These are phyloP conservation scores for Papiliotrema flavescens DNA, from an alignment of 1,284 basidiomycete species.

Conservation along the genomic window DNA sequence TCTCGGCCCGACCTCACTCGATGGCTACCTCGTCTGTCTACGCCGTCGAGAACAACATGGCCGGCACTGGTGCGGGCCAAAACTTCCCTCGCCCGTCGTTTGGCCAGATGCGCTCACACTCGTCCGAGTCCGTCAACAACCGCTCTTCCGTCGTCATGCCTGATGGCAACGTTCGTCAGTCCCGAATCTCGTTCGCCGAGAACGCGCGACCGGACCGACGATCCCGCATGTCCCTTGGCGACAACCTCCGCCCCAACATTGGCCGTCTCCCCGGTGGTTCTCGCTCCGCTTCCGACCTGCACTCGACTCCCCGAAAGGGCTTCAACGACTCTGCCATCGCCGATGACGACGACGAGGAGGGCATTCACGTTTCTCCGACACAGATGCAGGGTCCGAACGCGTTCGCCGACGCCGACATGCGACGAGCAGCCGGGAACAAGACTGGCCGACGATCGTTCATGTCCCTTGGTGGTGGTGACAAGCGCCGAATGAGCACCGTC, in stretches of 20 bases:
- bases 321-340: conserved; percentile 44
- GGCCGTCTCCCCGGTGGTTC: conserved; percentile 51
- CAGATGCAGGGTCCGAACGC: conserved; percentile 65
- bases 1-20: conserved; percentile 13
- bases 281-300: conserved; percentile 26
- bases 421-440: conserved; percentile 23
- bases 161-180: conserved; percentile 43
- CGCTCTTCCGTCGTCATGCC: conserved; percentile 29
- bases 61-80: conserved; percentile 53
- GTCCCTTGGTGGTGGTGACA: conserved; percentile 30
- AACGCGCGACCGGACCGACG: conserved; percentile 50
- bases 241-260: conserved; percentile 51
- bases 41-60: conserved; percentile 54
- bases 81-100: conserved; percentile 21
- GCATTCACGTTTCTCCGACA: conserved; percentile 57
- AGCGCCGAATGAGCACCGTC: conserved; percentile 23
- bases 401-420: conserved; percentile 65
- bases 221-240: conserved; percentile 69
- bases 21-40: conserved; percentile 39
- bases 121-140: conserved; percentile 25
- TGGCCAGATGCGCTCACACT: conserved; percentile 19
- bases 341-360: conserved; percentile 39
- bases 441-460: conserved; percentile 29
- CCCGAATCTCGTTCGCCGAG: conserved; percentile 47
- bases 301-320: conserved; percentile 42